phyloP scores from a whole-genome alignment of 2,329 filamentous ascomycete genomes.

The Ophiosphaerella korrae region DNA sequence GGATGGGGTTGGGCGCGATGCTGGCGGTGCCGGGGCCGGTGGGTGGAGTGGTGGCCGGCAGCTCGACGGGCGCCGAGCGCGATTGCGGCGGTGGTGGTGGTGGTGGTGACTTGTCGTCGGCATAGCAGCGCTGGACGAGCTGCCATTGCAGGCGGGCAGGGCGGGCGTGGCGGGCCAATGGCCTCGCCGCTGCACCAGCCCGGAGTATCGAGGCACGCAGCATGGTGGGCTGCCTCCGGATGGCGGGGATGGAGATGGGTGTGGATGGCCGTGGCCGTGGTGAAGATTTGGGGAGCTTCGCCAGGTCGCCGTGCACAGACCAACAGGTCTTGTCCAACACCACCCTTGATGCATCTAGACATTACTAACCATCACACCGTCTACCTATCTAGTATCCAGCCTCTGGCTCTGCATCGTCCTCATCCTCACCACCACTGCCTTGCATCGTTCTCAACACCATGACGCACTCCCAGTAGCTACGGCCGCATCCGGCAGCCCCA shows the following conservation, averaged over 20 bases:
- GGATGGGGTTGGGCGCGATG: conserved; percentile 48
- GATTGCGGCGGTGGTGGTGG: conserved; percentile 37
- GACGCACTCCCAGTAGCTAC: not conserved
- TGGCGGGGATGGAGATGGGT: conserved; percentile 27
- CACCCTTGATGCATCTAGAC: not conserved
- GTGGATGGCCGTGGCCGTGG: conserved; percentile 19
- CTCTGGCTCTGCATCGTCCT: too few species aligned
- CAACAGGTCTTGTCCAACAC: not conserved
- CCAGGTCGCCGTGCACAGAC: conserved; percentile 19
- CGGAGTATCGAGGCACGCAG: conserved; percentile 61
- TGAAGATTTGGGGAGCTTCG: conserved; percentile 21
- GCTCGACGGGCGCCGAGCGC: conserved; percentile 37
- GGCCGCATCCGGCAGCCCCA: not conserved
- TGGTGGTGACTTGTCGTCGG: conserved; percentile 54
- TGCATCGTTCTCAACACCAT: too few species aligned
- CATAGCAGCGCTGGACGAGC: conserved; percentile 55
- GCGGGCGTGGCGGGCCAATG: conserved; percentile 39
- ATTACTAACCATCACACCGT: not conserved
- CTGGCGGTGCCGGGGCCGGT: conserved; percentile 51
- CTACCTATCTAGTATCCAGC: not conserved
- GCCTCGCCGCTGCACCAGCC: conserved; percentile 51
- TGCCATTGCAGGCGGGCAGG: conserved; percentile 46
- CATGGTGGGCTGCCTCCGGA: conserved; percentile 56
- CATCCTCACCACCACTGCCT: too few species aligned
- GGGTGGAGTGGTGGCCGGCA: conserved; percentile 45